Evolutionary conservation across 805 yeast genomes (phyloP), one percentile per base, ranked within the genome.

Genomic region (Wickerhamiella hasegawae): DNA sequence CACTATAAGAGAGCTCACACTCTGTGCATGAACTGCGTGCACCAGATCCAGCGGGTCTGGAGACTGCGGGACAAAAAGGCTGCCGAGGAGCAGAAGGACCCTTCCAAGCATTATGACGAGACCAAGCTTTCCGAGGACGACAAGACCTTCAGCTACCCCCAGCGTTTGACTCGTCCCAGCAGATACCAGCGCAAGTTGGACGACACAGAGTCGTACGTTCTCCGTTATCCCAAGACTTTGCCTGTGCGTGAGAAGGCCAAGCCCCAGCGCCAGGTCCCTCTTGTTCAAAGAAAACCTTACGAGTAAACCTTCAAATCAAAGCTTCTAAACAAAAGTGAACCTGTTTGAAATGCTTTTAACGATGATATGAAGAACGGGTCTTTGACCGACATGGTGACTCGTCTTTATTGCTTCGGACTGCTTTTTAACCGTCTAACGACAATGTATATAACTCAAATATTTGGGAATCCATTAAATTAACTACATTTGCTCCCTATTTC

Each of bases 1-100:
- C 77, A 80, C 42, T 77, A 72, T 47, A 90, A 87, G 60, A 69
- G 95, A 51, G 73, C 90, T 1, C 94, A 90, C 57, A 74, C 84
- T 38, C 65, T 87, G 48, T 87, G 98, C 59, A 82, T 83, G 92
- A 71, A 79, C 51, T 87, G 98, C 61, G 85, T 82, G 39, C 71
- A 68, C 22, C 84, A 84, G 53, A 78, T 90, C 51, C 76, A 72
- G 54, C 63, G 68, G 38, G 63, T 77, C 30, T 82, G 94, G 81
- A 76, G 71, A 31, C 12, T 25, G 23, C 39, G 44, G 23, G 54
- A 52, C 28, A 39, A 46, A 20, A 45, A 27, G 10, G n/a, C n/a
- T 9, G n/a, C 18, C 6, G 41, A 36, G 14, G 34, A 36, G 24
- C 39, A 34, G 33, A 42, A 39, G 38, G 54, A 43, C 16, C 39